Evolutionary conservation across 495 filamentous ascomycete species (phyloP).

Genomic region (Aspergillus egyptiacus): DNA sequence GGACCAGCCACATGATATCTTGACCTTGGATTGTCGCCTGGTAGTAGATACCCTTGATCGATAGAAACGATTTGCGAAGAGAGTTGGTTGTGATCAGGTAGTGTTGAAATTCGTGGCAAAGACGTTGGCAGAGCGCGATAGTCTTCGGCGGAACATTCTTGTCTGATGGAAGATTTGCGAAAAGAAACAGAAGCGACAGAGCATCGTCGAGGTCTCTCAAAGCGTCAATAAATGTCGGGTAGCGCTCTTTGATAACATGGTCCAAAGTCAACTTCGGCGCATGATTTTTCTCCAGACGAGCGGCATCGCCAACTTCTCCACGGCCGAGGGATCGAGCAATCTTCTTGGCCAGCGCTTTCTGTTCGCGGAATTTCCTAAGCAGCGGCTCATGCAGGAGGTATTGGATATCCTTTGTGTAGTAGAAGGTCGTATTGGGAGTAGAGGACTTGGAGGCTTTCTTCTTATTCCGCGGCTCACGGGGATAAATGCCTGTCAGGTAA

Average conservation of each 20-base stretch:
- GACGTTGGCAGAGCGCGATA: conserved; percentile 82
- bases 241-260: conserved; percentile 95
- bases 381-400: conserved; percentile 96
- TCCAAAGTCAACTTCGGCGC: conserved; percentile 84
- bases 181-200: conserved; percentile 92
- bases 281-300: conserved; percentile 74
- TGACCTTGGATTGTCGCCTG: conserved; percentile 98
- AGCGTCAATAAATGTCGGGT: conserved; percentile 94
- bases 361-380: conserved; percentile 92
- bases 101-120: conserved; percentile 93
- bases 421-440: conserved; percentile 89
- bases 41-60: conserved; percentile 99
- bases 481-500: conserved; percentile 68
- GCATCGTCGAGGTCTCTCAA: conserved; percentile 94
- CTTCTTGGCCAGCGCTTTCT: conserved; percentile 94
- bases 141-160: conserved; percentile 84
- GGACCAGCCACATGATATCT: conserved; percentile 94
- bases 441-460: conserved; percentile 92
- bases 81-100: conserved; percentile 88
- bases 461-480: conserved; percentile 89
- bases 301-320: conserved; percentile 82
- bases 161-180: conserved; percentile 90
- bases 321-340: conserved; percentile 84
- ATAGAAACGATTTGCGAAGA: conserved; percentile 90
- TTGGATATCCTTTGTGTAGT: conserved; percentile 98